Conservation (phyloP, 768 basidiomycete species). For the Rhodotorula graminis region DNA sequence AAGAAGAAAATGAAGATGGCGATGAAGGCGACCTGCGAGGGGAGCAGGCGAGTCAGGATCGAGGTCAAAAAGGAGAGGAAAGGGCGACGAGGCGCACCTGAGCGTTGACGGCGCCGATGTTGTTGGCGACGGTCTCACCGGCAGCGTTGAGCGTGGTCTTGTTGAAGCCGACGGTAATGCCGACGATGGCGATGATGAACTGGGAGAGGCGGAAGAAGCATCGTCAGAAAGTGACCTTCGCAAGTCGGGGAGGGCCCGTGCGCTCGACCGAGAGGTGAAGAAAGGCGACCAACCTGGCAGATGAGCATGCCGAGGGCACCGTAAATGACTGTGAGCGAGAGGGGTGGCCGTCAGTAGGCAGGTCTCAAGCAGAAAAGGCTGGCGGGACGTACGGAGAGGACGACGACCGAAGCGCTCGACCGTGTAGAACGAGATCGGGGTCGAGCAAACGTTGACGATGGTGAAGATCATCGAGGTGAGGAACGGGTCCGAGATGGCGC, state of each 20-base stretch:
- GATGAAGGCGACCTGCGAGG: conserved; percentile 46
- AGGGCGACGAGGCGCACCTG: conserved; percentile 47
- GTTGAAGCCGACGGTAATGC: conserved; percentile 49
- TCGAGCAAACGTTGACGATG: conserved; percentile 61
- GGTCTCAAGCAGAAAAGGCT: too few relatives aligned
- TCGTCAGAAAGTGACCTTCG: too few relatives aligned
- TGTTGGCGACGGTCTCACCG: conserved; percentile 50
- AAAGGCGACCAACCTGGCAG: conserved; percentile 62
- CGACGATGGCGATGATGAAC: conserved; percentile 68
- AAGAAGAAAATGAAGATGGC: conserved; percentile 44
- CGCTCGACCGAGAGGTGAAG: too few relatives aligned
- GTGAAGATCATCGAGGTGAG: conserved; percentile 40
- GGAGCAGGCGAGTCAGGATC: not conserved
- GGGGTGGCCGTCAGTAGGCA: too few relatives aligned
- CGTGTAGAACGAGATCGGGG: conserved; percentile 71
- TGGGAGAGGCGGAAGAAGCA: conserved; percentile 57
- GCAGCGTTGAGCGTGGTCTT: conserved; percentile 45
- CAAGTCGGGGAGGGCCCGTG: too few relatives aligned
- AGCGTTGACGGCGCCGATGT: conserved; percentile 54
- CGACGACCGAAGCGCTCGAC: conserved; percentile 80
- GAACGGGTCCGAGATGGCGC: conserved; percentile 40
- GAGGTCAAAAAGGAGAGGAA: not conserved
- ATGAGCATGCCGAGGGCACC: conserved; percentile 77
- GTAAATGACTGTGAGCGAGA: conserved; percentile 5
- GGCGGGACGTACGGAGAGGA: conserved; percentile 50